Evolutionary conservation across 345 rosid genomes (phyloP).

Genomic region (Angophora floribunda): DNA sequence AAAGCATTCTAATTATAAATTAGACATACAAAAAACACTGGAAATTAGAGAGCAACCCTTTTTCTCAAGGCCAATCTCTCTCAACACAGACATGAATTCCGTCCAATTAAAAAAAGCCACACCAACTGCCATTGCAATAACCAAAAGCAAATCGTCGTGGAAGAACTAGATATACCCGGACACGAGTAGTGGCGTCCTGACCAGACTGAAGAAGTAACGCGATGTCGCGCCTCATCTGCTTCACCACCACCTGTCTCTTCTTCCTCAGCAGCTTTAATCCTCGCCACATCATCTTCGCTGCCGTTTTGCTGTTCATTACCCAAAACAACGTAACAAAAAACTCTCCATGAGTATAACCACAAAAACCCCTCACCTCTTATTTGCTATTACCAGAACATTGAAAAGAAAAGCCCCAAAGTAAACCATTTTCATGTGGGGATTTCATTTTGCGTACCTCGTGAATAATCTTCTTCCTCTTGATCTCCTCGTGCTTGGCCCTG

Average conservation of each 20-base stretch:
- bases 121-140: background rate
- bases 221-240: slow-evolving; percentile 88
- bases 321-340: background rate
- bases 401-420: no score
- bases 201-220: slow-evolving; percentile 83
- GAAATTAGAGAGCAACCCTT: no score
- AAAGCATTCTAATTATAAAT: no score
- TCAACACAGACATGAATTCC: no score
- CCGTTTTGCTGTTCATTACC: slow-evolving; percentile 51
- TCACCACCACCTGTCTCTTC: slow-evolving; percentile 75
- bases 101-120: no score
- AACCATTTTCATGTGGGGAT: no score
- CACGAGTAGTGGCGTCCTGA: slow-evolving; percentile 88
- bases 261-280: slow-evolving; percentile 36
- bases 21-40: no score
- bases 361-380: background rate
- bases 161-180: slow-evolving; percentile 33
- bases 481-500: slow-evolving; percentile 89
- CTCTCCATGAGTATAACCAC: background rate
- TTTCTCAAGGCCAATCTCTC: no score
- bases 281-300: slow-evolving; percentile 95
- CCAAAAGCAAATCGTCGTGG: background rate
- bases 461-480: slow-evolving; percentile 52
- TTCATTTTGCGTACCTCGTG: no score
- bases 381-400: no score